A percentile compares a stretch with the other conserved stretches of the same genome.
Conservation (phyloP, 768 basidiomycete species). For the Mycena galericulata region DNA sequence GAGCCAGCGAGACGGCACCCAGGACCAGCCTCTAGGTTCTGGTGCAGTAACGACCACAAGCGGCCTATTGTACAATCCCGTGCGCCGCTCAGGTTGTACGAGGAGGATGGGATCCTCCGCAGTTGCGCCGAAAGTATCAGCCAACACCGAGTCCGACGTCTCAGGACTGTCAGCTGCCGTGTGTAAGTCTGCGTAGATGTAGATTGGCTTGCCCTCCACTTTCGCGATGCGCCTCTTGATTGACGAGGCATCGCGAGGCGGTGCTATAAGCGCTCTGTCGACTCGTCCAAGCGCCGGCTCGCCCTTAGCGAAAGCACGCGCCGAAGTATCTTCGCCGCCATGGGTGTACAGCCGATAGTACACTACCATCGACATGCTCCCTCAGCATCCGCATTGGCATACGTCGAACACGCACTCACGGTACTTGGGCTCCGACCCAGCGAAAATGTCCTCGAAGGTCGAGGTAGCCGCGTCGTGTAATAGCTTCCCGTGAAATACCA, state of each 20-base stretch:
- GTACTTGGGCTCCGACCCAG: neutral
- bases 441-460: neutral
- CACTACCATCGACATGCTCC: neutral
- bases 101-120: neutral
- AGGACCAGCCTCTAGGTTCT: neutral
- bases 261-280: neutral
- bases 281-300: slow-evolving; percentile 1
- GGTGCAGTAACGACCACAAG: neutral
- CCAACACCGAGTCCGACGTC: neutral
- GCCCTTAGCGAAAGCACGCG: neutral
- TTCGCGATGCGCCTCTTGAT: slow-evolving; percentile 11
- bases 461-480: neutral
- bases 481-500: neutral
- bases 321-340: neutral
- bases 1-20: neutral
- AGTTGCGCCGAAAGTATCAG: neutral
- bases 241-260: neutral
- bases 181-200: neutral
- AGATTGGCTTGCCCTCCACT: slow-evolving; percentile 1
- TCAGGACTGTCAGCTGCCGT: neutral
- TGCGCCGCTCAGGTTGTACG: neutral
- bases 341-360: slow-evolving; percentile 15
- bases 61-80: neutral
- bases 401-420: neutral
- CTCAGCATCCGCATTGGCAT: neutral